A percentile compares a stretch with the other conserved stretches of the same genome.
These are phyloP conservation scores for Phallus indusiatus DNA, from an alignment of 768 basidiomycete species.

Conservation along the genomic window DNA sequence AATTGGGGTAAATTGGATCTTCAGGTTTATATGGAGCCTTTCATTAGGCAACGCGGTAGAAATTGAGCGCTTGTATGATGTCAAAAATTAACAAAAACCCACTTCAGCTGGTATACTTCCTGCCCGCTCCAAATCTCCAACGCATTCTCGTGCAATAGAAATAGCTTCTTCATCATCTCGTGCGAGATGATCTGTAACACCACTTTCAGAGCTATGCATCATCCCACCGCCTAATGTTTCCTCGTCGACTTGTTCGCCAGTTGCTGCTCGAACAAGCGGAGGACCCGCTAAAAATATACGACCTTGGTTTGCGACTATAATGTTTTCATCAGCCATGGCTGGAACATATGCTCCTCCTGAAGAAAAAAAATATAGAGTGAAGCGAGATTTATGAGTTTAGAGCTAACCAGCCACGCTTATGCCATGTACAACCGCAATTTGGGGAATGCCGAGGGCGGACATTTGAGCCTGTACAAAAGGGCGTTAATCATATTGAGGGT, in stretches of 20 bases:
- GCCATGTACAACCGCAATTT: slow-evolving; percentile 88
- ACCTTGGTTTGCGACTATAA: slow-evolving; percentile 86
- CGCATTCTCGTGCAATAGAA: slow-evolving; percentile 62
- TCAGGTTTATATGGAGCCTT: slow-evolving; percentile 56
- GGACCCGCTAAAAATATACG: slow-evolving; percentile 93
- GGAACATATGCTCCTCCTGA: slow-evolving; percentile 87
- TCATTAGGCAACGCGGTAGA: neutral
- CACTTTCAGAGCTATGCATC: slow-evolving; percentile 89
- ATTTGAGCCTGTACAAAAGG: slow-evolving; percentile 62
- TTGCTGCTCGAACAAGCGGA: slow-evolving; percentile 89
- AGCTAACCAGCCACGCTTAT: slow-evolving; percentile 76
- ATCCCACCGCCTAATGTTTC: slow-evolving; percentile 84
- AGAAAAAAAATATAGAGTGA: neutral
- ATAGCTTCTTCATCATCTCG: slow-evolving; percentile 81
- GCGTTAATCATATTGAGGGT: slow-evolving; percentile 6
- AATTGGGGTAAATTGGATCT: slow-evolving; percentile 67
- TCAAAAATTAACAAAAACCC: slow-evolving; percentile 18
- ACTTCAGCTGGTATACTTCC: slow-evolving; percentile 43
- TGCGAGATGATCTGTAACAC: slow-evolving; percentile 85
- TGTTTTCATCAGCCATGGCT: slow-evolving; percentile 93
- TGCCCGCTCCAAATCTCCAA: slow-evolving; percentile 67
- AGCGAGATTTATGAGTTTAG: slow-evolving; percentile 3
- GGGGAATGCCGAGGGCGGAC: slow-evolving; percentile 85
- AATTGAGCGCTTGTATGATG: neutral
- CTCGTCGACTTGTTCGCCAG: slow-evolving; percentile 87